Conservation (phyloP, 2,329 filamentous ascomycete genomes). For the Penicillium brasilianum region DNA sequence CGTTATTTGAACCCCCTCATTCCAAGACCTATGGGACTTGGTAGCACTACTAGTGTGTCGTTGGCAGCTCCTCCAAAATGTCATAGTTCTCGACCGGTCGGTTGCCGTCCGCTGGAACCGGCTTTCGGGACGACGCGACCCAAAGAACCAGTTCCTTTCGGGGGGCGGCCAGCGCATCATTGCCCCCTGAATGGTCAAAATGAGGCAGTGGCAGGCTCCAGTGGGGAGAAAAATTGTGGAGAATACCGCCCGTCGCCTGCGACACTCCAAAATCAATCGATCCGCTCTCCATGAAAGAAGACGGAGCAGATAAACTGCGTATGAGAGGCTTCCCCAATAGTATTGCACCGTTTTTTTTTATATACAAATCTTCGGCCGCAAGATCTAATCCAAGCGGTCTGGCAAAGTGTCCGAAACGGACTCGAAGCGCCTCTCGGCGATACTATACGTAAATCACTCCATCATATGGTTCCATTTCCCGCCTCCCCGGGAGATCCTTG, state of each 20-base stretch:
- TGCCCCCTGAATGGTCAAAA: neutral
- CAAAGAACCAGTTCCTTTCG: neutral
- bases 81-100: neutral
- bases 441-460: neutral
- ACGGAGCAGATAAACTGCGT: neutral
- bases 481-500: constrained; percentile 8
- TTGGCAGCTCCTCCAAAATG: neutral
- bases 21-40: neutral
- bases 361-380: neutral
- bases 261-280: neutral
- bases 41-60: neutral
- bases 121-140: neutral
- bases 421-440: neutral
- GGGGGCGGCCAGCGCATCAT: neutral
- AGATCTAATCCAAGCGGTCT: neutral
- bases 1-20: neutral
- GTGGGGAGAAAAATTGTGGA: neutral
- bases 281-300: neutral
- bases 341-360: neutral
- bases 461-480: neutral
- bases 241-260: neutral
- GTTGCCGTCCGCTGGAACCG: constrained; percentile 1
- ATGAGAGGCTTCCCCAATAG: neutral
- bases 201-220: neutral
- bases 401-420: neutral